Base-by-base conservation (phyloP, 495 filamentous ascomycete genomes). In the Daldinia vernicosa region DNA sequence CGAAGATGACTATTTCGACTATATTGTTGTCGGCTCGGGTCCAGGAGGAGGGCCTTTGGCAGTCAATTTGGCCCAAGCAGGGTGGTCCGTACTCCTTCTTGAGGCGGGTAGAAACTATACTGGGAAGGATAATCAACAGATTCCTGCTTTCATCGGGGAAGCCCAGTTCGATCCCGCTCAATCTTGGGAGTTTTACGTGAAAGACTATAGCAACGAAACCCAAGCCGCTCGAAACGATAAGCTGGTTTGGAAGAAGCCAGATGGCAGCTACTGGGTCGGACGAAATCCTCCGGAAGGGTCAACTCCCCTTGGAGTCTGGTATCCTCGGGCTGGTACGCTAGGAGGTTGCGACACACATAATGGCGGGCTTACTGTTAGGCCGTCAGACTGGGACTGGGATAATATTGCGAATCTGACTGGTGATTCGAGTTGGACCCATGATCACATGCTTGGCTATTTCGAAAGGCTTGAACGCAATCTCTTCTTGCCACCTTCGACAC, bases 321-420 rank as follows among this genome's bases (percentile, higher is more conserved):
- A 55, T 17, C 52, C 52, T 55, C 52, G 52, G 17, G 52, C 52
- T 19, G 52, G 52, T 6, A 55, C 52, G 27, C 28, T 55, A 17
- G 52, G 52, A 28, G 52, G 52, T 14, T 55, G 52, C 5, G 52
- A 55, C 15, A 55, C 52, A n/a, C 28, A 55, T 15, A 55, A 55
- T 19, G 52, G 52, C 4, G 52, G 52, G 12, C 27, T 55, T 33
- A 55, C 28, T 28, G 52, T 55, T 17, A 15, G 27, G 15, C 52
- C 52, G 15, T 55, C 52, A 15, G n/a, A 32, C 6, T 30, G 27
- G 27, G 52, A 55, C 27, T 55, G 27, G 27, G 52, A 55, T 4
- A 19, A 32, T 32, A 33, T 55, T 55, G 52, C 24, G 3, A 19
- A 55, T 8, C 14, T 28, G n/a, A 55, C 52, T 4, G 52, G 52